Evolutionary conservation across 768 basidiomycete genomes (phyloP).

Genomic region (Psilocybe cyanescens): DNA sequence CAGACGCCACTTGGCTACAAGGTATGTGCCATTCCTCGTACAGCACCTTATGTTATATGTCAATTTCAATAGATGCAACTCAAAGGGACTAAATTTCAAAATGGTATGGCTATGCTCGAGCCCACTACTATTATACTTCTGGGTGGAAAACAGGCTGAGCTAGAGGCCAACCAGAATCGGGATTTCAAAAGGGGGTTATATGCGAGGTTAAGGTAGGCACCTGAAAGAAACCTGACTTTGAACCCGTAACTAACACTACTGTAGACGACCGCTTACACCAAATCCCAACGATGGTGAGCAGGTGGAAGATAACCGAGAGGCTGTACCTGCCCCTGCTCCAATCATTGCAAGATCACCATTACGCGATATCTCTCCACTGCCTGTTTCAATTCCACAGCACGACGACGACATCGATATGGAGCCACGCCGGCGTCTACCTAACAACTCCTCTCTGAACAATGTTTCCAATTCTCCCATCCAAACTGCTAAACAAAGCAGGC

Average conservation of each 20-base stretch:
- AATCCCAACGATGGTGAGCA: slow-evolving; percentile 14
- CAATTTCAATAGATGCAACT: slow-evolving; percentile 52
- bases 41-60: neutral
- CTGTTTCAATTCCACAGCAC: slow-evolving; percentile 23
- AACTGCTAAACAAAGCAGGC: slow-evolving; percentile 12
- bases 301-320: neutral
- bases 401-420: slow-evolving; percentile 45
- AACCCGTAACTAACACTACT: slow-evolving; percentile 4
- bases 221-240: slow-evolving; percentile 4
- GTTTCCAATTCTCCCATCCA: neutral
- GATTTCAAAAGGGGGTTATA: slow-evolving; percentile 68
- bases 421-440: slow-evolving; percentile 39
- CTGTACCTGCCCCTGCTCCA: slow-evolving; percentile 5
- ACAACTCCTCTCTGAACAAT: slow-evolving; percentile 12
- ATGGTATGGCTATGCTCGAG: slow-evolving; percentile 79
- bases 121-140: slow-evolving; percentile 64
- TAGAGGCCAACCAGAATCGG: slow-evolving; percentile 57
- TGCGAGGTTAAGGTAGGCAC: slow-evolving; percentile 67
- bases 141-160: slow-evolving; percentile 67
- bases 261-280: slow-evolving; percentile 26
- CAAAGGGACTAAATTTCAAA: slow-evolving; percentile 66
- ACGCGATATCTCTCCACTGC: slow-evolving; percentile 39
- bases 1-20: slow-evolving; percentile 84
- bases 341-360: slow-evolving; percentile 36
- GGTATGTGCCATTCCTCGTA: slow-evolving; percentile 41